These are phyloP conservation scores for Debaryomyces sp. DNA, from an alignment of 1,139 yeast genomes.

Conservation along the genomic window DNA sequence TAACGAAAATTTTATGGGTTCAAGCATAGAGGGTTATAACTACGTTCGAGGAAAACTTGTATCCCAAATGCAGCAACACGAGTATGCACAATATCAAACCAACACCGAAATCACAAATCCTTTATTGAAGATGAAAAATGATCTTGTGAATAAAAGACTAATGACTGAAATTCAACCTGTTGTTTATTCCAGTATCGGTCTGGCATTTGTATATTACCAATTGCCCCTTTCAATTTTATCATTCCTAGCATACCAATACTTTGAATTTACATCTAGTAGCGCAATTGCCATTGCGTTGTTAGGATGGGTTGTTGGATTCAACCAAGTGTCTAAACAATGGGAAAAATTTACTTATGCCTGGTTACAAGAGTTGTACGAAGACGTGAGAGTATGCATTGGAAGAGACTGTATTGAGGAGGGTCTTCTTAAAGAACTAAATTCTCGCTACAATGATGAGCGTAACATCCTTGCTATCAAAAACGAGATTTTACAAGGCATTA, in stretches of 20 bases:
- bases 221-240: slow-evolving; percentile 41
- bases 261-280: slow-evolving; percentile 37
- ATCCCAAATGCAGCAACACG: slow-evolving; percentile 28
- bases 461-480: slow-evolving; percentile 19
- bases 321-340: slow-evolving; percentile 46
- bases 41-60: slow-evolving; percentile 42
- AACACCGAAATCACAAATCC: slow-evolving; percentile 29
- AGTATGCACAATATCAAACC: slow-evolving; percentile 20
- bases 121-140: slow-evolving; percentile 30
- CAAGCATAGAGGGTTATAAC: slow-evolving; percentile 43
- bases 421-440: slow-evolving; percentile 35
- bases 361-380: slow-evolving; percentile 36
- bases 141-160: slow-evolving; percentile 30
- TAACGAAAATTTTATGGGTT: slow-evolving; percentile 36
- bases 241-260: slow-evolving; percentile 33
- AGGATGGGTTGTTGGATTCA: slow-evolving; percentile 50
- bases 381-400: slow-evolving; percentile 38
- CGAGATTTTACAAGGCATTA: slow-evolving; percentile 15
- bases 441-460: slow-evolving; percentile 25
- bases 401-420: slow-evolving; percentile 44
- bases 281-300: slow-evolving; percentile 37
- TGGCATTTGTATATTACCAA: slow-evolving; percentile 41
- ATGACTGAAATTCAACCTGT: slow-evolving; percentile 41
- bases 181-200: slow-evolving; percentile 32
- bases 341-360: slow-evolving; percentile 30